Percentiles rank a stretch among this genome's conserved stretches.
Conservation (phyloP, 1,284 basidiomycete species). For the Irpex lacteus region DNA sequence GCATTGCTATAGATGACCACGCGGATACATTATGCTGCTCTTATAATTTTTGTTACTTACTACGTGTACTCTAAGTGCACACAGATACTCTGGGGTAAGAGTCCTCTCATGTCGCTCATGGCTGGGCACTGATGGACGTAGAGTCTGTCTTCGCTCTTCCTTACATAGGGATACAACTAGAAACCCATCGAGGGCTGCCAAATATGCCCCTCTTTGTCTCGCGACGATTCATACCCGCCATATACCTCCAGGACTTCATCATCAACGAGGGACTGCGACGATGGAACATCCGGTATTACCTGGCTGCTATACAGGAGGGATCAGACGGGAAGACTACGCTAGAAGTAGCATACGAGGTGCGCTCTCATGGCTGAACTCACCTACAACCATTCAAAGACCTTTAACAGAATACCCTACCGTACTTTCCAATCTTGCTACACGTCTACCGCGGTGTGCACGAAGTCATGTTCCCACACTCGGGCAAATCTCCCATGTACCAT, state of each 20-base stretch:
- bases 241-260: constrained; percentile 54
- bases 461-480: constrained; percentile 12
- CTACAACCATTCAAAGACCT: too few species aligned
- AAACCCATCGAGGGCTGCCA: constrained; percentile 59
- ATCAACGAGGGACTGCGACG: constrained; percentile 71
- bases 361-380: not conserved
- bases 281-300: constrained; percentile 71
- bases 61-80: constrained; percentile 35
- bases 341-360: constrained; percentile 54
- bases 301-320: constrained; percentile 46
- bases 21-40: constrained; percentile 3
- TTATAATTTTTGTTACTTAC: constrained; percentile 10
- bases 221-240: constrained; percentile 58
- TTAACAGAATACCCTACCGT: constrained; percentile 59
- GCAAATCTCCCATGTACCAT: not conserved
- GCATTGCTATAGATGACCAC: not conserved
- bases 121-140: constrained; percentile 25
- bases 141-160: constrained; percentile 70
- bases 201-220: constrained; percentile 41
- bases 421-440: constrained; percentile 54
- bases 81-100: constrained; percentile 52
- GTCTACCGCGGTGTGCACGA: constrained; percentile 59
- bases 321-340: constrained; percentile 31
- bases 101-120: not conserved
- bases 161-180: constrained; percentile 66